Percentiles rank a stretch among this genome's conserved stretches.
phyloP scores from a whole-genome alignment of 495 filamentous ascomycete species.

The Penicillium diatomitis region DNA sequence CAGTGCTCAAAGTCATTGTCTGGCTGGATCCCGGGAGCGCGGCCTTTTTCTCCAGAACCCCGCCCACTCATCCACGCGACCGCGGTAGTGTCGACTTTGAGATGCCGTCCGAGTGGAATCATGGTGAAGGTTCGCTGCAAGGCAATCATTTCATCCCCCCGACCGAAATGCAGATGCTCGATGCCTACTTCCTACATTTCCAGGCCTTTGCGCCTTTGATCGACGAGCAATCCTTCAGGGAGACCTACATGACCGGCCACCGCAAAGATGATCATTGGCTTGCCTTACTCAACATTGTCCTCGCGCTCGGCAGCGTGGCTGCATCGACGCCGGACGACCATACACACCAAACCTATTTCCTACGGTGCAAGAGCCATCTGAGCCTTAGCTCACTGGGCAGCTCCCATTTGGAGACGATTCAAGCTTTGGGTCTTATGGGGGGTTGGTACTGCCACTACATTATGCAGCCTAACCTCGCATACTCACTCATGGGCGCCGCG shows the following conservation, averaged over 20 bases:
- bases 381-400: conserved; percentile 38
- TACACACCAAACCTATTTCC: conserved; percentile 65
- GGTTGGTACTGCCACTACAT: conserved; percentile 72
- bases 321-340: conserved; percentile 61
- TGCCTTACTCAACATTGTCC: conserved; percentile 69
- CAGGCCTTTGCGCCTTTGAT: conserved; percentile 71
- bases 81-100: conserved; percentile 15
- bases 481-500: conserved; percentile 43
- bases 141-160: conserved; percentile 20
- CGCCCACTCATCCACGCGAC: conserved; percentile 17
- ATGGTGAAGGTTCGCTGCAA: conserved; percentile 20
- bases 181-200: conserved; percentile 69
- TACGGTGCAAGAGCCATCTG: conserved; percentile 58
- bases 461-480: conserved; percentile 64
- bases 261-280: conserved; percentile 67
- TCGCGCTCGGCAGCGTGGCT: conserved; percentile 68
- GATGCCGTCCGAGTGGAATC: conserved; percentile 9
- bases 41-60: conserved; percentile 42
- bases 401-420: conserved; percentile 59
- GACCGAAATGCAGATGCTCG: conserved; percentile 50
- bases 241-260: conserved; percentile 58
- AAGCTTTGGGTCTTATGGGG: conserved; percentile 58
- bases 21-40: conserved; percentile 59
- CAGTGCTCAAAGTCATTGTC: conserved; percentile 71
- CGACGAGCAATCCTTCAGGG: conserved; percentile 65